Base-by-base conservation (phyloP, 768 basidiomycete genomes). In the Suillus brevipes region DNA sequence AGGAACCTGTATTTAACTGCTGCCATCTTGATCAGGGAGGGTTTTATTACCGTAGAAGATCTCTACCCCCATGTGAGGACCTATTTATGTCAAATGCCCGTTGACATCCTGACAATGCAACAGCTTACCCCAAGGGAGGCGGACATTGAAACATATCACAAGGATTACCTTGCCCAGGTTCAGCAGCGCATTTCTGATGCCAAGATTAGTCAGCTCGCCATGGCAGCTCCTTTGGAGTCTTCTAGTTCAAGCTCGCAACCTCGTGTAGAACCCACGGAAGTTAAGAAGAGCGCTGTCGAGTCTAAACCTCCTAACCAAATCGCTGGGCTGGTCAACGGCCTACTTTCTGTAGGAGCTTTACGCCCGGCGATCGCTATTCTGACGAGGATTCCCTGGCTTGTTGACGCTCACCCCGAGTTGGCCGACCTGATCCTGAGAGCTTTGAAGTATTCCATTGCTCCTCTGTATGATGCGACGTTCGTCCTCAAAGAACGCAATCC, bases 1-100 rank as follows among this genome's bases (percentile, higher is more conserved):
- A 87, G 84, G 68, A 89, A 86, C 64, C 81, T 99, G 16, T 92
- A 91, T 70, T 83, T 95, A 42, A 84, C 90, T 25, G 88, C 95
- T 0, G 96, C 96, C 7, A 79, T 99, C 14, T 80, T 99, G 45
- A 92, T 99, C 68, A 90, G 92, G 31, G 92, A 98, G 77, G 91
- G 91, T 2, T 91, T 96, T 72, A 85, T 99, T 63, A 85, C 88
- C 4, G 77, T 97, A 10, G 89, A 94, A 72, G 97, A 97, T 73
- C 77, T 99, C 13, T 95, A 95, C 78, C 87, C 92, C n/a, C 96
- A 99, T 78, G 95, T 96, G 72, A 69, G 89, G 78, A 34, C 13
- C 25, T 36, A 64, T 31, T 25, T 55, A 62, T 28, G 9, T 63
- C 13, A 14, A 37, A 42, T 62, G 18, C n/a, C 43, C 36, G 9